Evolutionary conservation across 805 yeast genomes (phyloP).

Genomic region (Cyberlindnera nakhonratchasimensis): DNA sequence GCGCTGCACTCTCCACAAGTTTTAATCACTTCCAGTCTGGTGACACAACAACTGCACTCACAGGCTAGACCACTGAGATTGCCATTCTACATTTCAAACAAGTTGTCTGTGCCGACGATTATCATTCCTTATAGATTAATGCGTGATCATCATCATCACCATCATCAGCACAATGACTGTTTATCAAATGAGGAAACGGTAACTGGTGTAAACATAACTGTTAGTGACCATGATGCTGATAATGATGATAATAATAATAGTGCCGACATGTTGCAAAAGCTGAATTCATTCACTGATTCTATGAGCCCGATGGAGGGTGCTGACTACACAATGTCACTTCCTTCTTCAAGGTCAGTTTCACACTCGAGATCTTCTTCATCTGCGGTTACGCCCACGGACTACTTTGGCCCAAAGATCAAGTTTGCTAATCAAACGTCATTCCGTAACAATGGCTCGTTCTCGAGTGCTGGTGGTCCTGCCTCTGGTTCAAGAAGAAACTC

Average conservation of each 20-base stretch:
- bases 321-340: not conserved
- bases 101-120: constrained; percentile 22
- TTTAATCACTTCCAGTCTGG: constrained; percentile 17
- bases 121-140: constrained; percentile 20
- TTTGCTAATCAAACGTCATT: constrained; percentile 11
- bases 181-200: not conserved
- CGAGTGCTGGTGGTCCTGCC: constrained; percentile 4
- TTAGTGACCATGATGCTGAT: not conserved
- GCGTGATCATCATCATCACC: not conserved
- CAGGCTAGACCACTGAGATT: constrained; percentile 13
- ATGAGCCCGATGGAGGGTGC: constrained; percentile 4
- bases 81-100: constrained; percentile 20
- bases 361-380: constrained; percentile 4
- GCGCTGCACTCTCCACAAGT: constrained; percentile 23
- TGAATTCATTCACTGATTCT: constrained; percentile 7
- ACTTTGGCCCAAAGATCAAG: constrained; percentile 21
- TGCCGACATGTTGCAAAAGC: not conserved
- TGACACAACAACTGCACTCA: constrained; percentile 11
- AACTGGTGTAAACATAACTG: not conserved
- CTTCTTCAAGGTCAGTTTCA: constrained; percentile 6
- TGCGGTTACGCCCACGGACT: constrained; percentile 10
- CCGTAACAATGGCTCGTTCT: not conserved
- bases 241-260: not conserved
- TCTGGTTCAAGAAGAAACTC: constrained; percentile 20
- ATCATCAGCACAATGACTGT: not conserved